A percentile compares a stretch with the other conserved stretches of the same genome.
These are phyloP conservation scores for Yamadazyma nakazawae DNA, from an alignment of 805 yeast genomes.

Conservation along the genomic window DNA sequence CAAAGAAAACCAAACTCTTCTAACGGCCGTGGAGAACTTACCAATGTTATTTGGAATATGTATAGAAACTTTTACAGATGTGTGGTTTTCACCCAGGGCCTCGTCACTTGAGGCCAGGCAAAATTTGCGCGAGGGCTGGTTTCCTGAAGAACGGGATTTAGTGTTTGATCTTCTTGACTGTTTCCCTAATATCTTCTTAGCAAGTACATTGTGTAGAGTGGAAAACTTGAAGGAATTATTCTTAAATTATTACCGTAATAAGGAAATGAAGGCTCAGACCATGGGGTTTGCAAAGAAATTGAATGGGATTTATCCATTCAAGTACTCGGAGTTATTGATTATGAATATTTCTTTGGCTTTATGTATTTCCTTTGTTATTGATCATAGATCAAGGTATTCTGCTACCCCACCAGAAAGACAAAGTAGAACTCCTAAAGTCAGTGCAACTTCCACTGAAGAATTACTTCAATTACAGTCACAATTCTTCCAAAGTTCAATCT, in stretches of 20 bases:
- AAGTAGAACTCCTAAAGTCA: background rate
- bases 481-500: constrained; percentile 34
- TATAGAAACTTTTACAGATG: constrained; percentile 10
- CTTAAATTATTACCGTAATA: constrained; percentile 19
- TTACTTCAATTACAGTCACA: constrained; percentile 18
- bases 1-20: constrained; percentile 16
- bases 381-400: constrained; percentile 8
- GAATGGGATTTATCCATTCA: constrained; percentile 13
- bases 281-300: no score
- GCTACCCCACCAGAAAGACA: background rate
- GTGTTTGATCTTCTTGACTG: constrained; percentile 27
- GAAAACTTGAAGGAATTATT: constrained; percentile 21
- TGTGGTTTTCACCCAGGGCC: constrained; percentile 13
- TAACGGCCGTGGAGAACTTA: constrained; percentile 30
- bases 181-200: constrained; percentile 20
- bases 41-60: constrained; percentile 24
- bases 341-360: constrained; percentile 31
- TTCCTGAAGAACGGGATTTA: constrained; percentile 21
- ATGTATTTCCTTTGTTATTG: constrained; percentile 22
- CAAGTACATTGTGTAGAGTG: constrained; percentile 18
- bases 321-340: constrained; percentile 29
- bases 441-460: constrained; percentile 8
- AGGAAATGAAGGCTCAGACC: background rate
- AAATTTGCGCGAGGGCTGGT: constrained; percentile 11
- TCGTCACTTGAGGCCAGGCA: constrained; percentile 7